Percentiles rank a stretch among this genome's conserved stretches.
Evolutionary conservation across 2,329 filamentous ascomycete species (phyloP).

Genomic region (Talaromyces sp.): DNA sequence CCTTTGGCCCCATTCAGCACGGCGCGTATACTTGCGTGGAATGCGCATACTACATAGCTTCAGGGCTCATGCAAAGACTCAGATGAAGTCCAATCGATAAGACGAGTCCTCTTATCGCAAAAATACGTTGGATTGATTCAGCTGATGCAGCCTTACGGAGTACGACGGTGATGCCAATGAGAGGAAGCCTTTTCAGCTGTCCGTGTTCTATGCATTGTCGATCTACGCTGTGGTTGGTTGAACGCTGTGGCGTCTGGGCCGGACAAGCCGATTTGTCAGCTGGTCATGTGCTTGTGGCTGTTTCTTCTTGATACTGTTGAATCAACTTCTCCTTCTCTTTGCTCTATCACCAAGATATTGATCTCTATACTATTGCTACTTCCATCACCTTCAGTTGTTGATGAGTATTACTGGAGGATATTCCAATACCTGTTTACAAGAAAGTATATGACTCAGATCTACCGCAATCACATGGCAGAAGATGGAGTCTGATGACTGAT

Average conservation of each 20-base stretch:
- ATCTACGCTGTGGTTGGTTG: not conserved
- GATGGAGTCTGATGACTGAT: conserved; percentile 1
- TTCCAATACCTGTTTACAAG: not conserved
- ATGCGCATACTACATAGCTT: not conserved
- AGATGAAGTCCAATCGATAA: not conserved
- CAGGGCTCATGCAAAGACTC: not conserved
- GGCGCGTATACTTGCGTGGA: conserved; percentile 3
- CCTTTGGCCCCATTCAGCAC: conserved; percentile 1
- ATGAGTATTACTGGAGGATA: not conserved
- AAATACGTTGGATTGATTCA: not conserved
- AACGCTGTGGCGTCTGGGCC: not conserved
- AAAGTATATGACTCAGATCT: not conserved
- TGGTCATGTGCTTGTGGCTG: conserved; percentile 7
- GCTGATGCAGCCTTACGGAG: conserved; percentile 15
- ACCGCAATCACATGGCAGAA: not conserved
- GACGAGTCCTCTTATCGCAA: not conserved
- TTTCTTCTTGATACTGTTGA: not conserved
- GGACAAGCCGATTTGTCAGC: conserved; percentile 6
- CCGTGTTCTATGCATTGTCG: conserved; percentile 6
- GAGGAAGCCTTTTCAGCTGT: conserved; percentile 2
- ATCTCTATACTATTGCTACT: not conserved
- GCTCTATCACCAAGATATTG: not conserved
- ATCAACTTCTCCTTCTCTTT: not conserved
- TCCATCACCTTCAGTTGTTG: not conserved
- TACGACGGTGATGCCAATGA: conserved; percentile 3